Conservation (phyloP, 106 monocot species). For the Apostasia shenzhenica region DNA sequence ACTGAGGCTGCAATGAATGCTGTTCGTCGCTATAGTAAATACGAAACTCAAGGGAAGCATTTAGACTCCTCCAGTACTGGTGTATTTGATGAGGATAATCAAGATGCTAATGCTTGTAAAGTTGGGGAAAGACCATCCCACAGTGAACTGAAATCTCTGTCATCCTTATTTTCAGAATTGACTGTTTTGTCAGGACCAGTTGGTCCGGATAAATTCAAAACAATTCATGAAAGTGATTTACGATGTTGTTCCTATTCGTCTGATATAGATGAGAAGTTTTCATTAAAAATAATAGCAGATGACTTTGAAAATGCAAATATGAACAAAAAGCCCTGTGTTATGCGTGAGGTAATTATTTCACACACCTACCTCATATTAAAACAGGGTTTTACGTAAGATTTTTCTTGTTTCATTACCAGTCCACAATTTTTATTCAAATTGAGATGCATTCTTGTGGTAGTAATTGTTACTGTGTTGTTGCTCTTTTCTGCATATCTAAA, state of each 20-base stretch:
- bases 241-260: background rate
- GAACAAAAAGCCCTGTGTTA: constrained; percentile 94
- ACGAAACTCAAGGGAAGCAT: constrained; percentile 10
- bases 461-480: no score
- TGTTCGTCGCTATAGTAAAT: constrained; percentile 50
- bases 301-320: constrained; percentile 88
- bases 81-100: background rate
- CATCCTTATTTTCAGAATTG: constrained; percentile 55
- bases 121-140: background rate
- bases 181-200: constrained; percentile 28
- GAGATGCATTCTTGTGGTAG: no score
- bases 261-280: constrained; percentile 4
- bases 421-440: no score
- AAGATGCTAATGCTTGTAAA: constrained; percentile 1
- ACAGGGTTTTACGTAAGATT: no score
- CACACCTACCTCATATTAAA: background rate
- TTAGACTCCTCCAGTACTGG: constrained; percentile 1
- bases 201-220: constrained; percentile 1
- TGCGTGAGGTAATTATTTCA: constrained; percentile 75
- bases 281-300: constrained; percentile 36
- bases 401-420: no score
- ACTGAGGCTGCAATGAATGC: constrained; percentile 83
- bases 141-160: constrained; percentile 30
- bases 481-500: no score
- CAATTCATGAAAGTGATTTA: constrained; percentile 2